phyloP scores from a whole-genome alignment of 148 eudicot species.

The Rhododendron vialii region DNA sequence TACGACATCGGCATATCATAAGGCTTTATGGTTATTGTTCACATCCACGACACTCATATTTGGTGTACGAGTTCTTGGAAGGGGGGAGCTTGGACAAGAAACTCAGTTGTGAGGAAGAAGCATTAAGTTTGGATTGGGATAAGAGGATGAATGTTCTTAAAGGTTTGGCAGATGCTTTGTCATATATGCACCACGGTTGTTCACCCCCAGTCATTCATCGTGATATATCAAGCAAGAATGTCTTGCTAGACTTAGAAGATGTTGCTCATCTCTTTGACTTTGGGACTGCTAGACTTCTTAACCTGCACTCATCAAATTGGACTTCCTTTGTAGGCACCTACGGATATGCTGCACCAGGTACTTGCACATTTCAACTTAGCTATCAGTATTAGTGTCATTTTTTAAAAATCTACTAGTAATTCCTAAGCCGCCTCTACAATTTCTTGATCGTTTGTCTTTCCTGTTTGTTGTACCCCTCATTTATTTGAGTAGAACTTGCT shows the following conservation, averaged over 20 bases:
- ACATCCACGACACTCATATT: slow-evolving; percentile 9
- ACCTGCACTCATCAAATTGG: background rate
- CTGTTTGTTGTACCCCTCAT: no score
- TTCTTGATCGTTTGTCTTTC: no score
- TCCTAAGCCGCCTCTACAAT: no score
- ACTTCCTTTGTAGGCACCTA: background rate
- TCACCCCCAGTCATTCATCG: slow-evolving; percentile 4
- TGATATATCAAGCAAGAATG: background rate
- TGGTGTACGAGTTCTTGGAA: background rate
- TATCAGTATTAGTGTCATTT: no score
- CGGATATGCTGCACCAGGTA: background rate
- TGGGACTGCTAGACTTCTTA: background rate
- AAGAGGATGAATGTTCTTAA: slow-evolving; percentile 7
- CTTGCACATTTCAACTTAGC: no score
- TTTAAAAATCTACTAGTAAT: no score
- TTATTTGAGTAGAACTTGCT: no score
- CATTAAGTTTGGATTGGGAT: background rate
- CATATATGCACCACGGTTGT: slow-evolving; percentile 7
- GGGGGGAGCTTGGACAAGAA: slow-evolving; percentile 1
- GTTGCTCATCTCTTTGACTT: background rate
- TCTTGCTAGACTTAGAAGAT: background rate
- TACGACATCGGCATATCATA: slow-evolving; percentile 9
- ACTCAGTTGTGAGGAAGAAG: background rate
- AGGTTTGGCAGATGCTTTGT: background rate
- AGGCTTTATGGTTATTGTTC: slow-evolving; percentile 17